These are phyloP conservation scores for Penstemon eatonii DNA, from an alignment of 257 asterid genomes.

Conservation along the genomic window DNA sequence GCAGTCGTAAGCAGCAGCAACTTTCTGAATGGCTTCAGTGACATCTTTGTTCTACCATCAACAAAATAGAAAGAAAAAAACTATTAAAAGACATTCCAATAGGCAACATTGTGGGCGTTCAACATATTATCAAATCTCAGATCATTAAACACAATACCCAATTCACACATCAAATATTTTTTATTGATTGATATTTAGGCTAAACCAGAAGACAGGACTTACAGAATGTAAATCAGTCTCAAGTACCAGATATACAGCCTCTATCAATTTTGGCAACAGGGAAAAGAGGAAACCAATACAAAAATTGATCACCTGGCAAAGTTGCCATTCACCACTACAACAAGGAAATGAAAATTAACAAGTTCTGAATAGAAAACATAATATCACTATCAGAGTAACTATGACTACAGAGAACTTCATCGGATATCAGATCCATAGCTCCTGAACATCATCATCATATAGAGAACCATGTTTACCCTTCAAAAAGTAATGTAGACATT, in stretches of 20 bases:
- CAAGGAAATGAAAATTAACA: background rate
- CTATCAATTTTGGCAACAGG: slow-evolving; percentile 29
- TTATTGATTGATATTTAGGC: background rate
- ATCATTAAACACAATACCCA: slow-evolving; percentile 5
- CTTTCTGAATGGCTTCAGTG: slow-evolving; percentile 80
- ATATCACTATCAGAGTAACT: slow-evolving; percentile 51
- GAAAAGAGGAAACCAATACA: slow-evolving; percentile 27
- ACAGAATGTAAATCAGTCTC: slow-evolving; percentile 2
- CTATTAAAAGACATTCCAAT: no score
- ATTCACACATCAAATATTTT: background rate
- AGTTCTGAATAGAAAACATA: background rate
- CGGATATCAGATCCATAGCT: slow-evolving; percentile 42
- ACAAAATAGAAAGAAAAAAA: background rate
- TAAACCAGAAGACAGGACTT: background rate
- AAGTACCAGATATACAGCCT: slow-evolving; percentile 10
- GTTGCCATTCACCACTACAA: slow-evolving; percentile 9
- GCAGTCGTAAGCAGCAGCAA: slow-evolving; percentile 95
- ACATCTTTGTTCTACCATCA: slow-evolving; percentile 70
- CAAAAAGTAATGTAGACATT: background rate
- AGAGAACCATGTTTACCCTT: slow-evolving; percentile 29
- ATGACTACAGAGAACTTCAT: slow-evolving; percentile 40
- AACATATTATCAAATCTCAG: background rate
- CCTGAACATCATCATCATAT: slow-evolving; percentile 41
- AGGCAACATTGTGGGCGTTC: no score
- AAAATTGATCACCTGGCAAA: slow-evolving; percentile 28